Evolutionary conservation across 139 green algal species (phyloP).

Genomic region (Spirogloea muscicola): DNA sequence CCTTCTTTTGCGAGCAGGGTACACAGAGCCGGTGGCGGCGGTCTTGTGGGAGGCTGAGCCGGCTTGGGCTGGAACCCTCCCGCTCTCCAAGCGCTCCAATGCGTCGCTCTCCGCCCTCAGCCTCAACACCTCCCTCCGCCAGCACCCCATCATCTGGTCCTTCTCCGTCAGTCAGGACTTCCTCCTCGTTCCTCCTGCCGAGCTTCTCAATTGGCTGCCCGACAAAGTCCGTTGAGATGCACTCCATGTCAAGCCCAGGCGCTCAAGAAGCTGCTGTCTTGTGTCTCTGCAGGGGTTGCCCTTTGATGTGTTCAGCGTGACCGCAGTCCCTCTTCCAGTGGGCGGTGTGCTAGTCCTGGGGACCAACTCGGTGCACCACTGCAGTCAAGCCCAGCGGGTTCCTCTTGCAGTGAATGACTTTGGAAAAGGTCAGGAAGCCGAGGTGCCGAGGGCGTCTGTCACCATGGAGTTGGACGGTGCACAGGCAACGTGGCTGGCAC

Average conservation of each 20-base stretch:
- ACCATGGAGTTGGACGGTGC: slow-evolving; percentile 50
- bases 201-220: too few relatives aligned
- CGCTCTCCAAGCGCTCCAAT: slow-evolving; percentile 71
- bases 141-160: slow-evolving; percentile 75
- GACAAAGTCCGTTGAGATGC: too few relatives aligned
- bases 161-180: neutral
- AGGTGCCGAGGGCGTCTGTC: too few relatives aligned
- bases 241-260: too few relatives aligned
- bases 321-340: slow-evolving; percentile 58
- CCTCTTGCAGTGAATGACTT: too few relatives aligned
- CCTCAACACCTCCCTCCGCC: slow-evolving; percentile 67
- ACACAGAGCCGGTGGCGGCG: slow-evolving; percentile 77
- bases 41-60: slow-evolving; percentile 76
- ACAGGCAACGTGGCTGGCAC: slow-evolving; percentile 38
- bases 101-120: slow-evolving; percentile 71
- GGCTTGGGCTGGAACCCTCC: slow-evolving; percentile 72
- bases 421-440: too few relatives aligned
- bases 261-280: too few relatives aligned
- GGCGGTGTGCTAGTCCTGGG: slow-evolving; percentile 79
- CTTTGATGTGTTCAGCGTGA: slow-evolving; percentile 64
- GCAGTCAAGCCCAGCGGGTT: slow-evolving; percentile 70
- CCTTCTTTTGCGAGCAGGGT: too few relatives aligned
- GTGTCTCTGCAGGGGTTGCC: slow-evolving; percentile 61
- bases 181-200: neutral
- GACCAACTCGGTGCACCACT: slow-evolving; percentile 71